Evolutionary conservation across 306 rosid species (phyloP).

Genomic region (Trichosanthes cucumerina): DNA sequence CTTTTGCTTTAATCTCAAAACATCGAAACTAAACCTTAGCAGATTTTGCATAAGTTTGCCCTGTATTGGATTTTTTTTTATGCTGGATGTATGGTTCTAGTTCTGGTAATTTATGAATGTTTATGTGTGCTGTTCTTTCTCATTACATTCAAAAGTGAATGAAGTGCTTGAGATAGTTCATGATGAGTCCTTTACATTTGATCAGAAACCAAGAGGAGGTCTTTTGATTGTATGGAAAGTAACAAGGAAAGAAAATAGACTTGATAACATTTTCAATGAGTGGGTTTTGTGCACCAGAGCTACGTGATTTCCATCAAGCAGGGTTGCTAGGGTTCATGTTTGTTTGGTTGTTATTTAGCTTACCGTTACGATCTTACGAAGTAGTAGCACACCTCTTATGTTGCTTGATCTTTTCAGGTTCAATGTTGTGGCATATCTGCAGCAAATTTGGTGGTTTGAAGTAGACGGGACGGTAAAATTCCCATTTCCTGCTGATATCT

Average conservation of each 20-base stretch:
- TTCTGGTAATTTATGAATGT: not conserved
- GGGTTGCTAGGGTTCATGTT: not conserved
- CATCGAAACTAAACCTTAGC: not conserved
- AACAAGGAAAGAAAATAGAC: not conserved
- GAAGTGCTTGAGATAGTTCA: not conserved
- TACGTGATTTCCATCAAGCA: not conserved
- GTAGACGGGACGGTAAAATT: slow-evolving; percentile 70
- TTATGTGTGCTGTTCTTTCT: not conserved
- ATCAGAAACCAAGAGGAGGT: not conserved
- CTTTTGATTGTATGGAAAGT: not conserved
- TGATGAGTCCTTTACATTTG: not conserved
- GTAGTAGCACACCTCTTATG: not conserved
- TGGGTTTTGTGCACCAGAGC: not conserved
- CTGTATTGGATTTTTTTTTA: not conserved
- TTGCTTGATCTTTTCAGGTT: slow-evolving; percentile 52
- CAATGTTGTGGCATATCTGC: slow-evolving; percentile 67
- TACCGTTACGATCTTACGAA: not conserved
- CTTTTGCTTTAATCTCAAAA: not conserved
- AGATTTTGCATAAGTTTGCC: not conserved
- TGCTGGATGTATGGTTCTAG: not conserved
- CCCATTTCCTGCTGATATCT: slow-evolving; percentile 74
- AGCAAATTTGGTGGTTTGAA: slow-evolving; percentile 98
- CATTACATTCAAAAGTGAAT: not conserved
- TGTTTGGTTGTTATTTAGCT: not conserved
- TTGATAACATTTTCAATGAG: not conserved